These are phyloP conservation scores for Quercus variabilis DNA, from an alignment of 306 rosid species.

Conservation along the genomic window DNA sequence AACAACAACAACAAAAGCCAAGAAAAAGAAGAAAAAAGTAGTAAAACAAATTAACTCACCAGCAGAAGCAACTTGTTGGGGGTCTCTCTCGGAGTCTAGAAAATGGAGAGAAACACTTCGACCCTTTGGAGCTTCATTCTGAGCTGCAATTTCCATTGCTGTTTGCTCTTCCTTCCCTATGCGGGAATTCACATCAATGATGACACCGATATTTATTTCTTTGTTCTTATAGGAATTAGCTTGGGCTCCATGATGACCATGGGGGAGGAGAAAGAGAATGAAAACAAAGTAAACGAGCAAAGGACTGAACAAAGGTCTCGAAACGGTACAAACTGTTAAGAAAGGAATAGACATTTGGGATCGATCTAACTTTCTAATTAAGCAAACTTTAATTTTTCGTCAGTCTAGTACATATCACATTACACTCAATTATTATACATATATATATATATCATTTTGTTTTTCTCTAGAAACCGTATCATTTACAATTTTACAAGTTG, in stretches of 20 bases:
- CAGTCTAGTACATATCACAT: too few species aligned
- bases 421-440: too few species aligned
- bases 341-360: constrained; percentile 8
- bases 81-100: too few species aligned
- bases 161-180: constrained; percentile 24
- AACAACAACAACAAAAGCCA: too few species aligned
- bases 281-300: constrained; percentile 4
- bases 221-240: not conserved
- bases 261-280: not conserved
- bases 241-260: not conserved
- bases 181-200: constrained; percentile 32
- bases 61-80: too few species aligned
- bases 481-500: too few species aligned
- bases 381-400: too few species aligned
- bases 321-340: not conserved
- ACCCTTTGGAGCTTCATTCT: not conserved
- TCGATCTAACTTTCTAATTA: too few species aligned
- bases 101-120: not conserved
- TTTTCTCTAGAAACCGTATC: too few species aligned
- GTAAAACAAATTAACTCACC: too few species aligned
- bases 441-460: too few species aligned
- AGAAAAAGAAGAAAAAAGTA: too few species aligned
- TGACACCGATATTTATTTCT: constrained; percentile 28
- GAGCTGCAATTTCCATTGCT: constrained; percentile 41
- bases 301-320: constrained; percentile 7